These are phyloP conservation scores for Scheffersomyces quercinus DNA, from an alignment of 1,139 yeast genomes.

Conservation along the genomic window DNA sequence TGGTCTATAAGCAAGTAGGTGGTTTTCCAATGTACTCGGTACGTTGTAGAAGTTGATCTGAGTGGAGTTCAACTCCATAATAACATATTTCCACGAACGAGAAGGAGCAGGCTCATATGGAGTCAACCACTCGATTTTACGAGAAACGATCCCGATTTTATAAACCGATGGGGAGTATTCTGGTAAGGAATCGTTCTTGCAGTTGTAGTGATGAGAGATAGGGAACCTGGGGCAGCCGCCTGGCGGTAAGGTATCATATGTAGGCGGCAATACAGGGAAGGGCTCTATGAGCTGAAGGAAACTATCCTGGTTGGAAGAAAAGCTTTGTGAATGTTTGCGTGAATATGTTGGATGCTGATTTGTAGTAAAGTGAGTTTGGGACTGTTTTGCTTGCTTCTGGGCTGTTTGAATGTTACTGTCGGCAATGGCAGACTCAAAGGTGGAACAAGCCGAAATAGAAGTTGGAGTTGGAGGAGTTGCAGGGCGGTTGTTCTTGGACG, in stretches of 20 bases:
- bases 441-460: neutral
- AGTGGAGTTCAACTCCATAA: constrained; percentile 72
- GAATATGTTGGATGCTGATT: too few species aligned
- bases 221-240: constrained; percentile 58
- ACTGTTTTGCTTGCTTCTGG: neutral
- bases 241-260: constrained; percentile 44
- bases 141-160: constrained; percentile 49
- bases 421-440: neutral
- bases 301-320: constrained; percentile 10
- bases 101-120: constrained; percentile 64
- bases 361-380: neutral
- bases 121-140: constrained; percentile 66
- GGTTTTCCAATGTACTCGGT: constrained; percentile 36
- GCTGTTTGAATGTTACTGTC: neutral
- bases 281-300: constrained; percentile 49
- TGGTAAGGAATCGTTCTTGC: constrained; percentile 44
- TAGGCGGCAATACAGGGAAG: constrained; percentile 50
- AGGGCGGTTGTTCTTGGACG: neutral
- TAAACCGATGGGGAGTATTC: constrained; percentile 56
- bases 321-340: too few species aligned
- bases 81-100: constrained; percentile 62
- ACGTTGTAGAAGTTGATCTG: constrained; percentile 63
- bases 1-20: constrained; percentile 22
- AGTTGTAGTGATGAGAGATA: constrained; percentile 19
- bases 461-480: neutral